Conservation (phyloP, 108 stramenopile species). For the Parietichytrium sp. region DNA sequence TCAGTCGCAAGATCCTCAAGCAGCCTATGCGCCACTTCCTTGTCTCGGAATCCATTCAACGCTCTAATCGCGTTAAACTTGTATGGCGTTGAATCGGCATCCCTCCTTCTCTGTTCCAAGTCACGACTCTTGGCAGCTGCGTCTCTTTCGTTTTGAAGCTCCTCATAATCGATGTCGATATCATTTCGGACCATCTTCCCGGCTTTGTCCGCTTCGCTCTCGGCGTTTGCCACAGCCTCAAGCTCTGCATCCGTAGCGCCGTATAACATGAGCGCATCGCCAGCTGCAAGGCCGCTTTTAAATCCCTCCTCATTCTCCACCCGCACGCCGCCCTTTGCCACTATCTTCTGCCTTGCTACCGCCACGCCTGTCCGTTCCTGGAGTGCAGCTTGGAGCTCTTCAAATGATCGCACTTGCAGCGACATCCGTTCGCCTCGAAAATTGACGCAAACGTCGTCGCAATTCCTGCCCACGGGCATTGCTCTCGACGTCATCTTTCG, state of each 20-base stretch:
- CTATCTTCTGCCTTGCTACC: not conserved
- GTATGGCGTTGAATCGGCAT: not conserved
- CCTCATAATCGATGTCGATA: constrained; percentile 27
- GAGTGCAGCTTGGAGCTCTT: not conserved
- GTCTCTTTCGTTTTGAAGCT: not conserved
- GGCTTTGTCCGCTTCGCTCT: not conserved
- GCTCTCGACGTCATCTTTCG: too few species aligned
- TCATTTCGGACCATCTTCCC: not conserved
- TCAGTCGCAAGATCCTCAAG: constrained; percentile 60
- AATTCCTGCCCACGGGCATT: too few species aligned
- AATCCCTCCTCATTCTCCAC: not conserved
- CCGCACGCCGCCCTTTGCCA: not conserved
- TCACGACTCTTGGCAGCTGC: not conserved
- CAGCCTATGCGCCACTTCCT: constrained; percentile 52
- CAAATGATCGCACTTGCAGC: not conserved
- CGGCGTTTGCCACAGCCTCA: not conserved
- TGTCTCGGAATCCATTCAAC: constrained; percentile 54
- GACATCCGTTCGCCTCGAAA: not conserved
- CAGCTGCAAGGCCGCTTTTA: not conserved
- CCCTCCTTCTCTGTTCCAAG: not conserved
- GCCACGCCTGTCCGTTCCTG: not conserved
- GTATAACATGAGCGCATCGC: not conserved
- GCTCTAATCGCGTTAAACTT: constrained; percentile 41
- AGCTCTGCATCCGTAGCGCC: not conserved
- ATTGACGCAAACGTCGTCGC: not conserved